phyloP scores from a whole-genome alignment of 1,284 basidiomycete species.

The Apiotrichum gracile region DNA sequence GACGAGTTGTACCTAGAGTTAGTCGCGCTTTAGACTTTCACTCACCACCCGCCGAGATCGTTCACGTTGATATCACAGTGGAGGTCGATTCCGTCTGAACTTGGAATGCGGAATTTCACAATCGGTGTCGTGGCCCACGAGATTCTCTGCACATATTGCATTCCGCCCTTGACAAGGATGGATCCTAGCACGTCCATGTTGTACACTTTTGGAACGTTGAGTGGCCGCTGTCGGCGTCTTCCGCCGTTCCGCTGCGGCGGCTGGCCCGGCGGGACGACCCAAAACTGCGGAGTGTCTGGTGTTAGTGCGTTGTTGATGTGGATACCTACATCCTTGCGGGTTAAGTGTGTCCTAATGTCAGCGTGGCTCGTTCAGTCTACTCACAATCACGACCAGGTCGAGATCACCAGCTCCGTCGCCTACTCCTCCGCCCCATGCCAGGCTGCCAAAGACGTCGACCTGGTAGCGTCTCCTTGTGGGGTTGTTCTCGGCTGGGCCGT shows the following conservation, averaged over 20 bases:
- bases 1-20: conserved; percentile 41
- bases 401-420: conserved; percentile 35
- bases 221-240: background rate
- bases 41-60: conserved; percentile 44
- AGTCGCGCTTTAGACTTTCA: background rate
- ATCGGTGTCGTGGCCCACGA: conserved; percentile 39
- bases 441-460: conserved; percentile 47
- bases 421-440: conserved; percentile 45
- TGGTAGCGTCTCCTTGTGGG: conserved; percentile 19
- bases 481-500: background rate
- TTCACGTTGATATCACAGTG: conserved; percentile 45
- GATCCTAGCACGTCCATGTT: conserved; percentile 25
- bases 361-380: conserved; percentile 1
- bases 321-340: conserved; percentile 33
- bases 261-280: conserved; percentile 10
- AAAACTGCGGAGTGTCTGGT: conserved; percentile 13
- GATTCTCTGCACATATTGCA: conserved; percentile 22
- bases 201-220: conserved; percentile 29
- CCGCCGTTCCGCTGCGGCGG: background rate
- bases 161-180: conserved; percentile 18
- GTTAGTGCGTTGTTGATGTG: background rate
- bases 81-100: background rate
- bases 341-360: conserved; percentile 26
- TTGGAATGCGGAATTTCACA: conserved; percentile 39
- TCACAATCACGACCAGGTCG: conserved; percentile 40